Percentiles rank a stretch among this genome's conserved stretches.
phyloP scores from a whole-genome alignment of 495 filamentous ascomycete species.

The Neurospora tetrasperma region DNA sequence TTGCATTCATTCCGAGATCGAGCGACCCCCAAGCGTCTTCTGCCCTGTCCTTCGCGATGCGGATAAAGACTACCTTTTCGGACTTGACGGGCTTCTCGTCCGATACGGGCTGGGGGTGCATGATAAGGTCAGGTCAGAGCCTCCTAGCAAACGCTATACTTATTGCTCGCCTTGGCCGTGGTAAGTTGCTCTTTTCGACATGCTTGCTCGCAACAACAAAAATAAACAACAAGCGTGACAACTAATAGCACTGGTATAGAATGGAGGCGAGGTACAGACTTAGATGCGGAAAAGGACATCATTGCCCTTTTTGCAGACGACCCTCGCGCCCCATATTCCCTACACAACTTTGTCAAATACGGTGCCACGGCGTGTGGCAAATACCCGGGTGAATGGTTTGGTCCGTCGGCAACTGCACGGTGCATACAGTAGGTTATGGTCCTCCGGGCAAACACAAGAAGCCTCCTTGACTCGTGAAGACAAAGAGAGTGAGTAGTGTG shows the following conservation, averaged over 20 bases:
- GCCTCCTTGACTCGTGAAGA: neutral
- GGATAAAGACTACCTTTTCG: conserved; percentile 68
- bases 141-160: conserved; percentile 77
- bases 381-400: conserved; percentile 97
- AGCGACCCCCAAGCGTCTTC: conserved; percentile 56
- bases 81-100: conserved; percentile 80
- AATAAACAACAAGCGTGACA: conserved; percentile 12
- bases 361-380: conserved; percentile 85
- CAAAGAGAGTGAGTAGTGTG: neutral
- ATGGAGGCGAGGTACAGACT: conserved; percentile 59
- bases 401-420: conserved; percentile 90
- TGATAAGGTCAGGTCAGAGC: conserved; percentile 95
- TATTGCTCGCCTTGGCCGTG: conserved; percentile 65
- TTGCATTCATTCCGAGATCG: conserved; percentile 70
- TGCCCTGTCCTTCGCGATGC: conserved; percentile 78
- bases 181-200: conserved; percentile 34
- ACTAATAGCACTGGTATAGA: conserved; percentile 36
- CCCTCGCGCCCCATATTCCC: conserved; percentile 78
- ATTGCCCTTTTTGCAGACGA: conserved; percentile 83
- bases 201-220: neutral
- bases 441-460: neutral
- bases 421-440: conserved; percentile 72
- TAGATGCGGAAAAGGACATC: conserved; percentile 57
- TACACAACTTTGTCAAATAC: conserved; percentile 86
- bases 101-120: conserved; percentile 96